Evolutionary conservation across 768 basidiomycete genomes (phyloP).

Genomic region (Cystobasidium onofrii): DNA sequence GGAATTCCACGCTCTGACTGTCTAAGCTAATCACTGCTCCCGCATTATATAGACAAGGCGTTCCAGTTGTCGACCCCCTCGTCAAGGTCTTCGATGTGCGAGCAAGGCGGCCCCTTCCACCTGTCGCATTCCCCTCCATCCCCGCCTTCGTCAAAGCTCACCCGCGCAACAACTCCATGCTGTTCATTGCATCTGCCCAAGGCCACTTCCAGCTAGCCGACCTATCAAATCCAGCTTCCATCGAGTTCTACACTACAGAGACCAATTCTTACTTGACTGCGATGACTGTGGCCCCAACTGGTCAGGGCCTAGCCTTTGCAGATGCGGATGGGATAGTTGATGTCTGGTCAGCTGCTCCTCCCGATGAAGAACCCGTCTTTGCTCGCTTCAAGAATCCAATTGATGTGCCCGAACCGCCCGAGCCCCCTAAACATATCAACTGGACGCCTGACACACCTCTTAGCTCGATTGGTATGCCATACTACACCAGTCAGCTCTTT

Average conservation of each 20-base stretch:
- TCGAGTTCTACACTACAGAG: constrained; percentile 60
- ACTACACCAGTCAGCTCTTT: constrained; percentile 65
- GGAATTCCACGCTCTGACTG: not conserved
- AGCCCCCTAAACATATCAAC: constrained; percentile 60
- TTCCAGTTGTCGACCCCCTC: constrained; percentile 78
- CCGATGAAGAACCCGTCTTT: constrained; percentile 57
- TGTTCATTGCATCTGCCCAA: constrained; percentile 68
- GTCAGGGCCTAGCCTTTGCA: constrained; percentile 85
- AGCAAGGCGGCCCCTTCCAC: constrained; percentile 69
- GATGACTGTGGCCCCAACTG: constrained; percentile 71
- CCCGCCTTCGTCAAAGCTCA: constrained; percentile 77
- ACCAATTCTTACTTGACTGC: constrained; percentile 66
- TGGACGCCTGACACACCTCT: constrained; percentile 85
- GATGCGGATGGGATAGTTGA: constrained; percentile 78
- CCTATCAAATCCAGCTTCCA: constrained; percentile 59
- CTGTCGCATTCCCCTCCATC: constrained; percentile 75
- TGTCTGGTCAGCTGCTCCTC: constrained; percentile 64
- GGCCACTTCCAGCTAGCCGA: constrained; percentile 82
- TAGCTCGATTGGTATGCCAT: constrained; percentile 78
- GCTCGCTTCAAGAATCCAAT: constrained; percentile 82
- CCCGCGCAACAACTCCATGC: constrained; percentile 63
- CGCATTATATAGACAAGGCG: constrained; percentile 58
- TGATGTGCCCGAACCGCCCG: constrained; percentile 72
- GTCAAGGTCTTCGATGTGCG: constrained; percentile 89
- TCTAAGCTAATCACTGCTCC: not conserved